Evolutionary conservation across 345 rosid genomes (phyloP), one percentile per base, ranked within the genome.

Genomic region (Barbarea vulgaris): DNA sequence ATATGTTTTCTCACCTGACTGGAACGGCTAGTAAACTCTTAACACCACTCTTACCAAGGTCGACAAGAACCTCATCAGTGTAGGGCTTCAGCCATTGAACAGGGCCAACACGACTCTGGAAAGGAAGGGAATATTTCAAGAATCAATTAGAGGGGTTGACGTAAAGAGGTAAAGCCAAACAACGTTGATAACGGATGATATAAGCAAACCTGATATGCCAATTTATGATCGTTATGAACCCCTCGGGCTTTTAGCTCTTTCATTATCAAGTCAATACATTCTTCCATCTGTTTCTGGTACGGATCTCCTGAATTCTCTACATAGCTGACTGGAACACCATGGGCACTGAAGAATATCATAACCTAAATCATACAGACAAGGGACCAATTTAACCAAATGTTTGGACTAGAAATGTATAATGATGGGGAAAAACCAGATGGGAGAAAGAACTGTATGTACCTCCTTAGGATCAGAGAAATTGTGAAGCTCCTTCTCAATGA

Each of bases 81-180:
- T 95, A 95, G 15, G 99, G 98, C 80, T 88, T 95, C 80, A 95
- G 76, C 98, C 98, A 95, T 37, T 89, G 86, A 55, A 92, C 97
- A 70, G 97, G 99, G 22, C 99, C 98, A 73, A 92, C 99, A 82
- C 99, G 94, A 79, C 96, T 92, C 99, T 95, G 83, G 58, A 36
- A 39, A 73, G 39, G 9, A 25, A 15, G 10, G 22, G 9, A 7
- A 4, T 13, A 25, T 57, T 25, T 50, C 31, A 61, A 71, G 62
- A 61, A 46, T 52, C 48, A 54, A 21, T 70, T 50, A 39, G 5
- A 70, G 9, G 44, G 46, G 1, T 58, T 47, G 36, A 25, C 46
- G 51, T n/a, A 13, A 24, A 48, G 46, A 60, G 57, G 81, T 42
- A 19, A 41, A 15, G 61, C 33, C 37, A 66, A 22, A 3, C 4